A percentile compares a stretch with the other conserved stretches of the same genome.
phyloP scores from a whole-genome alignment of 352 stramenopile genomes.

The Phytophthora gonapodyides region DNA sequence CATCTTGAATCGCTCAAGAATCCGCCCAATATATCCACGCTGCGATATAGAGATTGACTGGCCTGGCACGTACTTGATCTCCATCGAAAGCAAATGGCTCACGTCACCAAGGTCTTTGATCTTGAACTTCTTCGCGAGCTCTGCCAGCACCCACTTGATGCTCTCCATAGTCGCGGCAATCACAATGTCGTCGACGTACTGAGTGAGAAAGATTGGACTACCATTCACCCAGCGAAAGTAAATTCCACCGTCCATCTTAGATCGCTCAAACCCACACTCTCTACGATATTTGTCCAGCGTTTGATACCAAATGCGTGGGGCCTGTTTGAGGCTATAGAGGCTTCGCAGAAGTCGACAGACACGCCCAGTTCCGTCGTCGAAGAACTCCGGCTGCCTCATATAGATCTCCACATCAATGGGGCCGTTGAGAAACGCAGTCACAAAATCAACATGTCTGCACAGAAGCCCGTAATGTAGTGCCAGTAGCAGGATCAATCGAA shows the following conservation, averaged over 20 bases:
- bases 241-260: conserved; percentile 14
- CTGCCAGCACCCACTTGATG: conserved; percentile 5
- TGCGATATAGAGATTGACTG: conserved; percentile 7
- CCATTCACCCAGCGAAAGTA: conserved; percentile 5
- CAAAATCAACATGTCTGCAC: conserved; percentile 15
- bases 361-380: conserved; percentile 5
- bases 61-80: conserved; percentile 4
- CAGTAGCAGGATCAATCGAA: conserved; percentile 7
- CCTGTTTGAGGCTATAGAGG: conserved; percentile 13
- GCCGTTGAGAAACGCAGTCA: conserved; percentile 15
- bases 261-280: conserved; percentile 9
- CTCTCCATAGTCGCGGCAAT: conserved; percentile 2
- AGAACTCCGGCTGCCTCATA: conserved; percentile 16
- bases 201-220: conserved; percentile 17
- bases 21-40: conserved; percentile 1
- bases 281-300: conserved; percentile 8
- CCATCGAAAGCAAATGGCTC: conserved; percentile 11
- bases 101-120: conserved; percentile 13
- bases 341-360: conserved; percentile 11
- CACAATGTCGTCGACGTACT: conserved; percentile 20
- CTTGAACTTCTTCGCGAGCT: conserved; percentile 7
- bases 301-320: conserved; percentile 14
- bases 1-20: conserved; percentile 7
- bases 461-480: conserved; percentile 1
- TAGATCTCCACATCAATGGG: conserved; percentile 15